Evolutionary conservation across 345 rosid species (phyloP).

Genomic region (Salix dunnii): DNA sequence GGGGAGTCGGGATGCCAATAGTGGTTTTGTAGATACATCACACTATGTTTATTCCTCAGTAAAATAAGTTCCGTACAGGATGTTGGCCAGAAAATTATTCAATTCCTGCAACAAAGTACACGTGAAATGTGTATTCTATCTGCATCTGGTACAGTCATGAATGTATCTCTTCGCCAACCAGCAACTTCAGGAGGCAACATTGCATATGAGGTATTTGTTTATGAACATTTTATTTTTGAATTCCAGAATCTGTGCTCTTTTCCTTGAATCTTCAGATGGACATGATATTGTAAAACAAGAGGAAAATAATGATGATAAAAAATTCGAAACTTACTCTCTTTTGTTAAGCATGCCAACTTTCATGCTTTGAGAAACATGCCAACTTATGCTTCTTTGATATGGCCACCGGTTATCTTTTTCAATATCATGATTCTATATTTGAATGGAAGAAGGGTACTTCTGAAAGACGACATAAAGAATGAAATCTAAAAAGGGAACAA

Average conservation of each 20-base stretch:
- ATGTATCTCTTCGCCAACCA: constrained; percentile 74
- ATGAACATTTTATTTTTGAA: not conserved
- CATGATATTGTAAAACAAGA: not conserved
- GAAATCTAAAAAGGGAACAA: not conserved
- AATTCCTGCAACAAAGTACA: constrained; percentile 71
- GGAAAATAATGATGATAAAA: not conserved
- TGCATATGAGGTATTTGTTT: constrained; percentile 65
- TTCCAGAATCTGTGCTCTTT: not conserved
- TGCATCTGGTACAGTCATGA: constrained; percentile 81
- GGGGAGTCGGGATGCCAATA: not conserved
- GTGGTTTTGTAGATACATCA: not conserved
- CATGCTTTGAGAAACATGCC: not conserved
- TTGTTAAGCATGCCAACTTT: not conserved
- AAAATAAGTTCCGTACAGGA: constrained; percentile 50
- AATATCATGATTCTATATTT: not conserved
- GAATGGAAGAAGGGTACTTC: not conserved
- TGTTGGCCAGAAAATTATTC: constrained; percentile 65
- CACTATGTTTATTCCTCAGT: constrained; percentile 10
- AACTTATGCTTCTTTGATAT: not conserved
- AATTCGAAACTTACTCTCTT: not conserved
- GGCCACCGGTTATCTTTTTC: not conserved
- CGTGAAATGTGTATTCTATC: constrained; percentile 80
- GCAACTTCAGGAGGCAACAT: constrained; percentile 75
- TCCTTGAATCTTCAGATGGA: not conserved
- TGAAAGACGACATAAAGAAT: not conserved